A percentile compares a stretch with the other conserved stretches of the same genome.
These are phyloP conservation scores for Eucalyptus erythrocorys DNA, from an alignment of 345 rosid species.

Conservation along the genomic window DNA sequence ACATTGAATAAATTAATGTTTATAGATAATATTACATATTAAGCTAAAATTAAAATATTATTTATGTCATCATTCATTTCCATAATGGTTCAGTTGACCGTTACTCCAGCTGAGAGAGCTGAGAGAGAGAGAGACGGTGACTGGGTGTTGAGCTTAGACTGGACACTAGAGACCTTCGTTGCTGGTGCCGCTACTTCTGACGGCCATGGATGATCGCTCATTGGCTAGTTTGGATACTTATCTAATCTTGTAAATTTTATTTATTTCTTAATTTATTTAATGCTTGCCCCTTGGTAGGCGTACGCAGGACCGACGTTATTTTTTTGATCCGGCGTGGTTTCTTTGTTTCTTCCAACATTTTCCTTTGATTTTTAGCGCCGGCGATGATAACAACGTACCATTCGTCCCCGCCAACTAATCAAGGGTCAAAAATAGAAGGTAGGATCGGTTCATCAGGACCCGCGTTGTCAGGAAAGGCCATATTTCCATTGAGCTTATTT, in stretches of 20 bases:
- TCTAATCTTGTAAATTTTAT: too few relatives aligned
- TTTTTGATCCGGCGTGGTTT: neutral
- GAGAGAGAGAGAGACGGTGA: neutral
- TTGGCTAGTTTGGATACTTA: neutral
- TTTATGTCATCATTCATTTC: too few relatives aligned
- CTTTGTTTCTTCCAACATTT: neutral
- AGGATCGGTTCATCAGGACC: neutral
- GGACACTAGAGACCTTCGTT: neutral
- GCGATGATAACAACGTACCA: neutral
- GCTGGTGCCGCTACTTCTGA: neutral
- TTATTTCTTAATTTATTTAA: too few relatives aligned
- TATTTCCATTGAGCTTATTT: neutral
- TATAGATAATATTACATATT: too few relatives aligned
- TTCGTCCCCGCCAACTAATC: neutral
- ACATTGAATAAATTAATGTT: too few relatives aligned
- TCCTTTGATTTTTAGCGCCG: neutral
- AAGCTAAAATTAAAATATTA: too few relatives aligned
- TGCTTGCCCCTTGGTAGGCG: too few relatives aligned
- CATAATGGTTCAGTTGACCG: too few relatives aligned
- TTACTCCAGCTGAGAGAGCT: neutral
- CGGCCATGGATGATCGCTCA: neutral
- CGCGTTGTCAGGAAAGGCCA: neutral
- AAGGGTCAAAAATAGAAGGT: neutral
- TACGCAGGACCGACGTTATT: neutral
- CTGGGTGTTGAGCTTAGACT: neutral